A percentile compares a stretch with the other conserved stretches of the same genome.
phyloP scores from a whole-genome alignment of 352 stramenopile species.

The Pythium volutum region DNA sequence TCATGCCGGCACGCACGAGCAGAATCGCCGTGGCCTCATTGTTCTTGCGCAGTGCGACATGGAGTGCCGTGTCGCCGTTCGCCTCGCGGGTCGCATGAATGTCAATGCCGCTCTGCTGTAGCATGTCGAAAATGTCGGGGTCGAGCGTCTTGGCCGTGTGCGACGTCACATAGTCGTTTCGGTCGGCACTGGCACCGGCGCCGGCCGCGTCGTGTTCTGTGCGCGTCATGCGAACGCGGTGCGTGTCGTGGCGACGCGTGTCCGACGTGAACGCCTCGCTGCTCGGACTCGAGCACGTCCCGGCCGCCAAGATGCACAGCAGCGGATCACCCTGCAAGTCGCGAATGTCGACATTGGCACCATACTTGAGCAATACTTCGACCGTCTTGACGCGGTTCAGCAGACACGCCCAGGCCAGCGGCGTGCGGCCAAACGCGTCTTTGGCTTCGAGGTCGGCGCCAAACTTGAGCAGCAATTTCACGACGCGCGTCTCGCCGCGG shows the following conservation, averaged over 20 bases:
- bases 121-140: constrained; percentile 47
- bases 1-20: constrained; percentile 68
- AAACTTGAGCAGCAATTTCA: constrained; percentile 64
- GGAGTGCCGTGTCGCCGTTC: constrained; percentile 72
- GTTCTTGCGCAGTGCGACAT: constrained; percentile 65
- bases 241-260: constrained; percentile 4
- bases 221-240: constrained; percentile 15
- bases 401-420: constrained; percentile 69
- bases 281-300: constrained; percentile 25
- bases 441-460: constrained; percentile 51
- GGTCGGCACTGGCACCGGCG: background rate
- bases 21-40: constrained; percentile 67
- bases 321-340: constrained; percentile 65
- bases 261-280: constrained; percentile 22
- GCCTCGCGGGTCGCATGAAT: constrained; percentile 48
- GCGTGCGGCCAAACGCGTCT: constrained; percentile 69
- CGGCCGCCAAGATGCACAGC: constrained; percentile 62
- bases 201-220: constrained; percentile 7
- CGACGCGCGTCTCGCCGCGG: constrained; percentile 49
- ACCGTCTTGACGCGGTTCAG: constrained; percentile 63
- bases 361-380: constrained; percentile 49
- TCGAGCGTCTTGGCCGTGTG: constrained; percentile 34
- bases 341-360: constrained; percentile 54
- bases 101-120: constrained; percentile 48
- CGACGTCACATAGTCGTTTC: constrained; percentile 12